Base-by-base conservation (phyloP, 768 basidiomycete species). In the Daedaleopsis nitida region DNA sequence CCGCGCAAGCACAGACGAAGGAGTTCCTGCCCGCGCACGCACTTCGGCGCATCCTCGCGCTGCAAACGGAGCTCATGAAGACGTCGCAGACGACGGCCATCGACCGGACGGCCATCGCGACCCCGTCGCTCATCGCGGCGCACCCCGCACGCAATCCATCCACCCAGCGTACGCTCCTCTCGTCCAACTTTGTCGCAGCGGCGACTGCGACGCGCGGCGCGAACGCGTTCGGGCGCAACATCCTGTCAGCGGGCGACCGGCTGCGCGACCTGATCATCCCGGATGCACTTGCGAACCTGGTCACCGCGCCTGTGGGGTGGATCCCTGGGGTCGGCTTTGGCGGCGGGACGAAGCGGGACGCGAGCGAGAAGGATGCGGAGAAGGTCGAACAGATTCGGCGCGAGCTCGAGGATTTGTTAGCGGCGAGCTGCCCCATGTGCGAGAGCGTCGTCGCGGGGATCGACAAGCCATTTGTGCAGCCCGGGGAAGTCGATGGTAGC, bases 211-310 rank as follows among this genome's bases (percentile, higher is more conserved):
- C 83, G 16, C 39, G 55, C 8, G 83, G 84, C 37, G 85, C 87
- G 11, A 87, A 85, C 67, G 75, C 86, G 11, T 77, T 94, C 42
- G 90, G 91, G 12, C 84, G 89, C 50, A 92, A 91, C 68, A 77
- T 97, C 17, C 84, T 95, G 24, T 91, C 89, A 21, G 94, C 94
- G 0, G 92, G 94, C 5, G 96, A 98, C 73, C 85, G 86, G 58
- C 75, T 99, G 55, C 84, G 95, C 45, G 95, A 98, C 72, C 79
- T 98, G 53, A 96, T 99, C 68, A 77, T 98, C 9, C 97, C 97
- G 13, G 97, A 98, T 69, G 91, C 94, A 3, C 81, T 98, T 14
- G 95, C 93, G 32, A 83, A 86, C 35, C 83, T 94, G 21, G 90
- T 98, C 57, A 86, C 89, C 1, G 82, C 88, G 6, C 88, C 90